Conservation (phyloP, 768 basidiomycete species). For the Mycena belliarum region DNA sequence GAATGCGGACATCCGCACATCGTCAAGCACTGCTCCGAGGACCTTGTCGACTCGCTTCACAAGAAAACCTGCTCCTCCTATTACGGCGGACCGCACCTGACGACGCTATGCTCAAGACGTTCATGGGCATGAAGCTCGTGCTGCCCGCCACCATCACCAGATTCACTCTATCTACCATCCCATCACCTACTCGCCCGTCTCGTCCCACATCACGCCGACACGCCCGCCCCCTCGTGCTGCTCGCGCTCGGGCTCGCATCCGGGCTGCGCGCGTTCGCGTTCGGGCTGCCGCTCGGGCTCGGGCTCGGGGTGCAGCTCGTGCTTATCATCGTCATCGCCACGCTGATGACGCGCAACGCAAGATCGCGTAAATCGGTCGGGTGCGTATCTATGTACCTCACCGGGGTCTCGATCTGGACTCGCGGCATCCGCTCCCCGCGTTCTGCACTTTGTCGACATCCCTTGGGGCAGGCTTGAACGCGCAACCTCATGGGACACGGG, state of each 20-base stretch:
- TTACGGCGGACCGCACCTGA: slow-evolving; percentile 99
- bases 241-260: too few relatives aligned
- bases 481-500: slow-evolving; percentile 67
- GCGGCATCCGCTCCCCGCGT: slow-evolving; percentile 92
- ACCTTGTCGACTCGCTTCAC: too few relatives aligned
- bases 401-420: slow-evolving; percentile 92
- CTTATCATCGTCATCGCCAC: slow-evolving; percentile 97
- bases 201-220: slow-evolving; percentile 80
- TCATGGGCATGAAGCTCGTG: slow-evolving; percentile 93
- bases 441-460: slow-evolving; percentile 99
- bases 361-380: slow-evolving; percentile 91
- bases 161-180: slow-evolving; percentile 98
- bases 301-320: slow-evolving; percentile 91
- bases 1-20: slow-evolving; percentile 99
- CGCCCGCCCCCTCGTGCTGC: slow-evolving; percentile 87
- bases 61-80: slow-evolving; percentile 96
- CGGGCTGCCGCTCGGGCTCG: too few relatives aligned
- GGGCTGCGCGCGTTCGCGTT: too few relatives aligned
- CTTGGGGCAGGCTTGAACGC: slow-evolving; percentile 96
- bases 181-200: slow-evolving; percentile 85
- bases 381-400: slow-evolving; percentile 91
- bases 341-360: too few relatives aligned
- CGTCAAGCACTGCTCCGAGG: slow-evolving; percentile 96
- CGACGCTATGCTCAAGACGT: slow-evolving; percentile 97
- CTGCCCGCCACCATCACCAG: slow-evolving; percentile 94